Evolutionary conservation across 768 basidiomycete species (phyloP).

Genomic region (Phaeotremella fagi): DNA sequence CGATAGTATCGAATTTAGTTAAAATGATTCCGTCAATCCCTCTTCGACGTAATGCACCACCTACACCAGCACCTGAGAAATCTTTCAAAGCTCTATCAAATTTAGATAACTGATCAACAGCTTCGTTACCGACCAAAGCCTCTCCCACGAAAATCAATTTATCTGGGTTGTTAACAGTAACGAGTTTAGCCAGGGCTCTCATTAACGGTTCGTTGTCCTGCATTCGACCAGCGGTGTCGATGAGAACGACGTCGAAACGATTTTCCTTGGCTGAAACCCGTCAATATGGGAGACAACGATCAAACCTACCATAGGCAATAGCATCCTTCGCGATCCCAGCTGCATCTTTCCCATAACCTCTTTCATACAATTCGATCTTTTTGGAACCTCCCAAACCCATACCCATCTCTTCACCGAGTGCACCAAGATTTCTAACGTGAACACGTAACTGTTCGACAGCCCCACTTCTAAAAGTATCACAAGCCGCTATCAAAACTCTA

Average conservation of each 20-base stretch:
- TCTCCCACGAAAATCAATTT: slow-evolving; percentile 98
- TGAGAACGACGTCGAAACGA: slow-evolving; percentile 90
- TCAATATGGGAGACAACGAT: neutral
- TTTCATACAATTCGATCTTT: slow-evolving; percentile 87
- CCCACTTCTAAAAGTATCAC: slow-evolving; percentile 93
- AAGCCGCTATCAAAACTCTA: slow-evolving; percentile 91
- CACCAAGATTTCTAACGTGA: slow-evolving; percentile 88
- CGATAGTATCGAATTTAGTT: slow-evolving; percentile 99
- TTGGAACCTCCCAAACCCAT: slow-evolving; percentile 55
- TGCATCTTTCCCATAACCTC: slow-evolving; percentile 98
- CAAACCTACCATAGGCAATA: slow-evolving; percentile 69
- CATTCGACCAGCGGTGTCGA: slow-evolving; percentile 98
- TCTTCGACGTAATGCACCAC: slow-evolving; percentile 52
- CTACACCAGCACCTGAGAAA: slow-evolving; percentile 72
- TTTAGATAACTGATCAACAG: slow-evolving; percentile 93
- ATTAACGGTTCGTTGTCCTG: slow-evolving; percentile 99
- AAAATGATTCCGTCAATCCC: slow-evolving; percentile 98
- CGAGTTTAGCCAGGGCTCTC: slow-evolving; percentile 97
- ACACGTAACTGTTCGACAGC: slow-evolving; percentile 97
- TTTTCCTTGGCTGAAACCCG: slow-evolving; percentile 66
- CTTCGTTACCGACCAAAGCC: slow-evolving; percentile 96
- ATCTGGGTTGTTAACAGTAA: slow-evolving; percentile 88
- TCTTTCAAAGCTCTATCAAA: slow-evolving; percentile 92
- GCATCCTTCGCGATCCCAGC: slow-evolving; percentile 96
- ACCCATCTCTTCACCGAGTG: slow-evolving; percentile 59